Base-by-base conservation (phyloP, 176 grass and related monocot species). In the Triticum turgidum region DNA sequence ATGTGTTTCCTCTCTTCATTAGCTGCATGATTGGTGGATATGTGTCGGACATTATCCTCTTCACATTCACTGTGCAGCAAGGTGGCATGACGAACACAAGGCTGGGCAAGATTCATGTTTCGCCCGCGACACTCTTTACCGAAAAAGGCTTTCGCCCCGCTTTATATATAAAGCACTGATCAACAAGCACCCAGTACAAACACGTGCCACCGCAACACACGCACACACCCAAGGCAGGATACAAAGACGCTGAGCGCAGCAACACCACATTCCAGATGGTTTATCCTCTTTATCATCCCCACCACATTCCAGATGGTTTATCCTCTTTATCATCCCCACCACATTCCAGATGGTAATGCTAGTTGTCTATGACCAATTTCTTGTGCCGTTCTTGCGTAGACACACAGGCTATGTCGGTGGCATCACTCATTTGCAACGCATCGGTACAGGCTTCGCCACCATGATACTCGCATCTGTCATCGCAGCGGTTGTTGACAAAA, bases 21-120 rank as follows among this genome's bases (percentile, higher is more conserved):
- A 88, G 90, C 78, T 94, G 81, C 61, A 45, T 90, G 34, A 4
- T 92, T 5, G 79, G 93, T 5, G 79, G 93, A 9, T 86, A 84
- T 47, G 62, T 88, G 20, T 86, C 93, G 8, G 79, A 80, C 14
- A 52, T 77, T 25, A 49, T 90, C 17, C 30, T 92, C 52, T 29
- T 94, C 15, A 73, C 90, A 38, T 72, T 94, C 85, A 92, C 93
- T 0, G 90, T 92, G 72, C 87, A 92, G 54, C 87, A 89, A 87
- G 93, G 89, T 30, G 41, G 77, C 44, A 90, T 91, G 47, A 94
- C 89, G 52, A 49, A 94, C 89, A 94, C 93, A 41, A 85, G 63
- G 41, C 80, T 92, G 45, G 87, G 93, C 6, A 82, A 33, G 44
- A 87, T 94, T 71, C 80, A 66, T 30, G 54, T 94, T 11, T 83